Base-by-base conservation (phyloP, 2,329 filamentous ascomycete genomes). In the Hortaea werneckii region DNA sequence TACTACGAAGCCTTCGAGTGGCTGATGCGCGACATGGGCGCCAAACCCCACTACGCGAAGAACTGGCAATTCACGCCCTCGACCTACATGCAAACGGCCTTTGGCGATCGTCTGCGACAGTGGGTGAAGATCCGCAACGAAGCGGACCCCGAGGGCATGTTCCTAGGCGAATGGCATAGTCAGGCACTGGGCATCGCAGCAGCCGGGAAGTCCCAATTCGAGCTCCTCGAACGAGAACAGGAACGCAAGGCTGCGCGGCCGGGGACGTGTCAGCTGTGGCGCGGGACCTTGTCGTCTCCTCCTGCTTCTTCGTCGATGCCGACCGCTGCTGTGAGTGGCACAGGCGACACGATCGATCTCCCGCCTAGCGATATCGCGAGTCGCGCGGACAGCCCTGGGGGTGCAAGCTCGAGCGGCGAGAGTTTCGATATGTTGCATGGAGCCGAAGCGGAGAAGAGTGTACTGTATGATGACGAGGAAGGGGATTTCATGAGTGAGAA, bases 1-100 rank as follows among this genome's bases (percentile, higher is more conserved):
- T 94, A 94, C 71, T 95, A 94, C 65, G 76, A 89, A 65, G 88
- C 83, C 1, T 94, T 95, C 54, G 88, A 95, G 65, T 90, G 83
- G 74, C 72, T 95, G 40, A 94, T 94, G 88, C 81, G 79, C 48
- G 85, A 94, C 39, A 71, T 94, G 55, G 85, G 83, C 43, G 88
- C 83, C 6, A 78, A 78, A 40, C 88, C 88, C 12, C 88, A 95
- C 66, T 95, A 88, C 86, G 88, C 88, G 6, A 95, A 95, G 75
- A 94, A 95, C 64, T 95, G 94, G 65, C 70, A 73, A 40, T 74
- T 75, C 6, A 73, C 76, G 4, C 67, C 72, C 5, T 74, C 76
- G 8, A 58, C 69, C 0, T 79, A 85, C 29, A 74, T 94, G 38
- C 74, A 78, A 48, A 63, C 65, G 1, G 79, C 86, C 64, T 94